Conservation (phyloP, 768 basidiomycete species). For the Podaxis carcinomalis region DNA sequence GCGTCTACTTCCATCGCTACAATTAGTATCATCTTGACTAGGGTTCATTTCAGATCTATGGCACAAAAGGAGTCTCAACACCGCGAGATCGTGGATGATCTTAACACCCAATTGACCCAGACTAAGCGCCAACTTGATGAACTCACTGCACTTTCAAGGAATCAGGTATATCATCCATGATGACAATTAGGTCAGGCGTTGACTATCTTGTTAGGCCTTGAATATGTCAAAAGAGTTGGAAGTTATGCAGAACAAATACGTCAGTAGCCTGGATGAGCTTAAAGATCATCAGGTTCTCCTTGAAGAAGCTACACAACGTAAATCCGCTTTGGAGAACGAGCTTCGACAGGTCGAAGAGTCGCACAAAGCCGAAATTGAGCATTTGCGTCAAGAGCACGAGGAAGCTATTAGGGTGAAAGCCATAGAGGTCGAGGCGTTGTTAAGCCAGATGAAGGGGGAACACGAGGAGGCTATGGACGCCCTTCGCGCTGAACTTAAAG, state of each 20-base stretch:
- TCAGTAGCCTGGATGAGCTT: slow-evolving; percentile 3
- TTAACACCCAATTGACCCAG: slow-evolving; percentile 63
- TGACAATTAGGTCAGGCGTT: not conserved
- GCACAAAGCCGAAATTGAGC: slow-evolving; percentile 44
- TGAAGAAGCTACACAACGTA: slow-evolving; percentile 53
- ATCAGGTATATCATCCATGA: slow-evolving; percentile 56
- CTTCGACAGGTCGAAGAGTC: slow-evolving; percentile 49
- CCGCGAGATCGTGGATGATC: slow-evolving; percentile 69
- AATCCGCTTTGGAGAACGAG: slow-evolving; percentile 46
- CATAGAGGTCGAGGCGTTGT: slow-evolving; percentile 2
- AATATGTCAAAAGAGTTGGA: slow-evolving; percentile 91
- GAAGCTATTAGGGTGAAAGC: slow-evolving; percentile 31
- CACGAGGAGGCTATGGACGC: slow-evolving; percentile 35
- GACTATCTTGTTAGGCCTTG: slow-evolving; percentile 44
- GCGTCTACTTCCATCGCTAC: slow-evolving; percentile 23
- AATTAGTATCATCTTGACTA: slow-evolving; percentile 11
- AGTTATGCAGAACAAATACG: slow-evolving; percentile 58
- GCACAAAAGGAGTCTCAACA: slow-evolving; percentile 94
- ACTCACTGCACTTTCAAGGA: slow-evolving; percentile 72
- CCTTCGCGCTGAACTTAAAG: slow-evolving; percentile 41
- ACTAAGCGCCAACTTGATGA: slow-evolving; percentile 81
- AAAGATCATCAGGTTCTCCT: slow-evolving; percentile 44
- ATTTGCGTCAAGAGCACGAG: slow-evolving; percentile 47
- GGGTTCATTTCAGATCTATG: slow-evolving; percentile 67
- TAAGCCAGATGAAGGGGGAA: slow-evolving; percentile 24